These are phyloP conservation scores for Achaetomium macrosporum DNA, from an alignment of 2,329 filamentous ascomycete genomes.

Conservation along the genomic window DNA sequence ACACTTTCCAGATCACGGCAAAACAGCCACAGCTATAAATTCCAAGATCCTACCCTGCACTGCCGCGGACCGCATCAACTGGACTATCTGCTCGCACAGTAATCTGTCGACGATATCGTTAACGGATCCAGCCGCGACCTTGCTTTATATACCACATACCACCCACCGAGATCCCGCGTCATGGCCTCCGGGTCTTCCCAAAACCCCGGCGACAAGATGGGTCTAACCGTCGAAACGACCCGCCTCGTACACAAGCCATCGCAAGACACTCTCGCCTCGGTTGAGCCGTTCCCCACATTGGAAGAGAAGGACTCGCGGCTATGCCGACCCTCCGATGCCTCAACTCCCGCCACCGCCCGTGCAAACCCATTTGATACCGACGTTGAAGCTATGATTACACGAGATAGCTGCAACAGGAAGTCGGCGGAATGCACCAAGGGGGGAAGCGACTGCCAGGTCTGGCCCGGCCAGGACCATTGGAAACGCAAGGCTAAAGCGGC, in stretches of 20 bases:
- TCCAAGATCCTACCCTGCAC: not conserved
- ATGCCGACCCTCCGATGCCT: slow-evolving; percentile 31
- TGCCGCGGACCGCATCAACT: not conserved
- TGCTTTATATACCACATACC: not conserved
- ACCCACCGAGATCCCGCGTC: not conserved
- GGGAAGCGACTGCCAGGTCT: slow-evolving; percentile 50
- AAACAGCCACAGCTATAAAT: not conserved
- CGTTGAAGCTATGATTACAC: slow-evolving; percentile 47
- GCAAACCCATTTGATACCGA: slow-evolving; percentile 53
- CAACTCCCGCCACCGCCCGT: slow-evolving; percentile 40
- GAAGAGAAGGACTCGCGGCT: slow-evolving; percentile 21
- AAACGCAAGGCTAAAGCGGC: slow-evolving; percentile 52
- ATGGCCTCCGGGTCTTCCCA: slow-evolving; percentile 21
- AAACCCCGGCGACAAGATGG: slow-evolving; percentile 16
- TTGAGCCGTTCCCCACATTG: slow-evolving; percentile 21
- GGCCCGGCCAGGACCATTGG: slow-evolving; percentile 57
- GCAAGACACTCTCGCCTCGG: slow-evolving; percentile 24
- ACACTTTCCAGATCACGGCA: slow-evolving; percentile 3
- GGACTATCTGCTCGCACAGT: not conserved
- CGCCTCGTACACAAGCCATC: slow-evolving; percentile 24
- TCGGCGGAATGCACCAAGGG: slow-evolving; percentile 30
- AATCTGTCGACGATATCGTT: slow-evolving; percentile 18
- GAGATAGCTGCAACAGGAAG: slow-evolving; percentile 29
- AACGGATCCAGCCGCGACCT: slow-evolving; percentile 13
- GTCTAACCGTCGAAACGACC: slow-evolving; percentile 19